Percentiles rank a stretch among this genome's conserved stretches.
Conservation (phyloP, 441 rosid genomes). For the Brassica hybrid region DNA sequence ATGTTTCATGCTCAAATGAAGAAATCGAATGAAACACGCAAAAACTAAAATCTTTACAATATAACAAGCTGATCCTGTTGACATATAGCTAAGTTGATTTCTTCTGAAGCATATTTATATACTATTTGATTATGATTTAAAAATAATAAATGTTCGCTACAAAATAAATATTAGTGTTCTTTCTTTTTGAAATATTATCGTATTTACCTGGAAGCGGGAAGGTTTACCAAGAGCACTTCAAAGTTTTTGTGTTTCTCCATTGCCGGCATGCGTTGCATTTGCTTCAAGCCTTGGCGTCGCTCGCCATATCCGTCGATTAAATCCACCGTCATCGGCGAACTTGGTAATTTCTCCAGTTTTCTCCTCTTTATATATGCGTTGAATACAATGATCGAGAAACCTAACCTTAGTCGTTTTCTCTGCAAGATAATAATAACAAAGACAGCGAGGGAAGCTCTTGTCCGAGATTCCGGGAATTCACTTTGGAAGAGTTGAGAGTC, state of each 20-base stretch:
- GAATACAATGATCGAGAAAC: constrained; percentile 18
- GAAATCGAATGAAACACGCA: constrained; percentile 36
- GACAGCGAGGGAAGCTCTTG: constrained; percentile 47
- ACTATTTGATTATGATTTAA: constrained; percentile 4
- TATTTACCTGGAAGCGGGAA: constrained; percentile 36
- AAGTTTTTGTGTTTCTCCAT: constrained; percentile 7
- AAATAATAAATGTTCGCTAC: neutral
- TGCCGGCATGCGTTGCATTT: constrained; percentile 43
- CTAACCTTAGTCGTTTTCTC: neutral
- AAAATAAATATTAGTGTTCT: neutral
- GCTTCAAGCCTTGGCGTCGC: constrained; percentile 38
- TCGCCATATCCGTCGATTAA: constrained; percentile 34
- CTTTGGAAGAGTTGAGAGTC: constrained; percentile 54
- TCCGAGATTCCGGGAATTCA: constrained; percentile 48
- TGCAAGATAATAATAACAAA: constrained; percentile 48
- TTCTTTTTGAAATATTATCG: neutral
- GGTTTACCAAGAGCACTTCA: constrained; percentile 28
- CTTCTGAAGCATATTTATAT: constrained; percentile 19
- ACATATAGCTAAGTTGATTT: constrained; percentile 25
- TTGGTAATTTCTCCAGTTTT: constrained; percentile 19
- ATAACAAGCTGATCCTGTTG: constrained; percentile 32
- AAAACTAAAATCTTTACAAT: neutral
- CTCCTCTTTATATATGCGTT: neutral
- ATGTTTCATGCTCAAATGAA: constrained; percentile 27
- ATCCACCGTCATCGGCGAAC: constrained; percentile 33